Percentiles rank a stretch among this genome's conserved stretches.
Evolutionary conservation across 139 green algal species (phyloP).

Genomic region (Coccomyxa sp.): DNA sequence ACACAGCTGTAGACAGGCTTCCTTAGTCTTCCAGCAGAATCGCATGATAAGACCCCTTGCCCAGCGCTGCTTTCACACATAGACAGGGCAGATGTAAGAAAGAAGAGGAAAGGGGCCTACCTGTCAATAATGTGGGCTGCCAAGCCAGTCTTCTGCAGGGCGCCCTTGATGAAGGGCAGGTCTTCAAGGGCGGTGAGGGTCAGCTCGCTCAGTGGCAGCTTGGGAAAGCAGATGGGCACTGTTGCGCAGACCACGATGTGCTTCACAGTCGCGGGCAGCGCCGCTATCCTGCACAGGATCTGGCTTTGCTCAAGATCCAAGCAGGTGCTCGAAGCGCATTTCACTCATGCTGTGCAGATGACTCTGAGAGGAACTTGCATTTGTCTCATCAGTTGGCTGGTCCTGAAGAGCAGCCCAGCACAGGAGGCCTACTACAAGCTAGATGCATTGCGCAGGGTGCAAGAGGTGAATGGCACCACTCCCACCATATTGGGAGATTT

Average conservation of each 20-base stretch:
- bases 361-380: too few species aligned
- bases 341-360: too few species aligned
- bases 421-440: neutral
- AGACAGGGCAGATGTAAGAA: neutral
- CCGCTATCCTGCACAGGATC: neutral
- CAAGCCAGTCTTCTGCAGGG: slow-evolving; percentile 11
- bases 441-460: neutral
- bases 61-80: neutral
- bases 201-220: slow-evolving; percentile 4
- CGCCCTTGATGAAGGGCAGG: neutral
- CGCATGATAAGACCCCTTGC: neutral
- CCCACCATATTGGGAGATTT: neutral
- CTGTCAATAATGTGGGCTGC: slow-evolving; percentile 6
- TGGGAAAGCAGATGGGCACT: slow-evolving; percentile 37
- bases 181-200: neutral
- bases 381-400: neutral
- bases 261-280: slow-evolving; percentile 15
- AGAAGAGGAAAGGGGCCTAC: neutral
- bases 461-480: neutral
- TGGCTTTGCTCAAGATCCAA: neutral
- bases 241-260: slow-evolving; percentile 32
- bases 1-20: neutral
- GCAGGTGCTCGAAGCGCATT: neutral
- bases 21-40: neutral
- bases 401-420: neutral